A percentile compares a stretch with the other conserved stretches of the same genome.
Conservation (phyloP, 176 grass and related monocot species). For the Tuctoria greenei region DNA sequence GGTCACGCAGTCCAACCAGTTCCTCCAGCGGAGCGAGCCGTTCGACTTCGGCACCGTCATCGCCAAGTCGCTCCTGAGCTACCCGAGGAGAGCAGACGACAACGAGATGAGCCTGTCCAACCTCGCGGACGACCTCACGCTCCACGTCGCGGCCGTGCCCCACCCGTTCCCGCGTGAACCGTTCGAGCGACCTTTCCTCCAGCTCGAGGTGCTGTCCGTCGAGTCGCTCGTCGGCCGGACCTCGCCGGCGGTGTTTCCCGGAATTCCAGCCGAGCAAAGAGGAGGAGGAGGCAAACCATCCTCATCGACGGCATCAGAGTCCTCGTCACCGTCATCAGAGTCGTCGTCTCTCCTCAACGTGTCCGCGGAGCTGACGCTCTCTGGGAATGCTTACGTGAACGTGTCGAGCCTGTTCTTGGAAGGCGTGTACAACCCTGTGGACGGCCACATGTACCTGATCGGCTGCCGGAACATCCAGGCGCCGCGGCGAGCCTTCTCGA, state of each 20-base stretch:
- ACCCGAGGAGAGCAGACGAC: slow-evolving; percentile 41
- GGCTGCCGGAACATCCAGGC: slow-evolving; percentile 60
- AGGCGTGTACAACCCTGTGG: slow-evolving; percentile 77
- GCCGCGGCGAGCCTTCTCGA: slow-evolving; percentile 35
- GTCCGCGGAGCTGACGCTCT: slow-evolving; percentile 39
- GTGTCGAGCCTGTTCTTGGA: slow-evolving; percentile 57
- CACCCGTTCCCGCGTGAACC: slow-evolving; percentile 38
- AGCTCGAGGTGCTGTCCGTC: slow-evolving; percentile 71
- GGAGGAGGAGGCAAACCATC: not conserved
- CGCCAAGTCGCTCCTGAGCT: slow-evolving; percentile 82
- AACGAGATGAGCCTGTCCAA: slow-evolving; percentile 31
- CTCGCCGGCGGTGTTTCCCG: slow-evolving; percentile 6
- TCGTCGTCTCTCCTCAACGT: slow-evolving; percentile 39
- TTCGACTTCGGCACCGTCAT: slow-evolving; percentile 61
- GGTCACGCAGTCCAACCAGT: slow-evolving; percentile 40
- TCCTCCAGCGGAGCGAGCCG: slow-evolving; percentile 64
- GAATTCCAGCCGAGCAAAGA: not conserved
- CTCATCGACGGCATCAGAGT: not conserved
- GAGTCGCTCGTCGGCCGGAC: slow-evolving; percentile 55
- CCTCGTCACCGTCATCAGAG: no score
- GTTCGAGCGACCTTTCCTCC: slow-evolving; percentile 55
- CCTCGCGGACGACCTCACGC: slow-evolving; percentile 60
- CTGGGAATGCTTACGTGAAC: slow-evolving; percentile 11
- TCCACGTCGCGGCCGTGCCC: slow-evolving; percentile 51
- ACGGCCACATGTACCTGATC: slow-evolving; percentile 84